Evolutionary conservation across 2,329 filamentous ascomycete species (phyloP).

Genomic region (Monosporascus cannonballus): DNA sequence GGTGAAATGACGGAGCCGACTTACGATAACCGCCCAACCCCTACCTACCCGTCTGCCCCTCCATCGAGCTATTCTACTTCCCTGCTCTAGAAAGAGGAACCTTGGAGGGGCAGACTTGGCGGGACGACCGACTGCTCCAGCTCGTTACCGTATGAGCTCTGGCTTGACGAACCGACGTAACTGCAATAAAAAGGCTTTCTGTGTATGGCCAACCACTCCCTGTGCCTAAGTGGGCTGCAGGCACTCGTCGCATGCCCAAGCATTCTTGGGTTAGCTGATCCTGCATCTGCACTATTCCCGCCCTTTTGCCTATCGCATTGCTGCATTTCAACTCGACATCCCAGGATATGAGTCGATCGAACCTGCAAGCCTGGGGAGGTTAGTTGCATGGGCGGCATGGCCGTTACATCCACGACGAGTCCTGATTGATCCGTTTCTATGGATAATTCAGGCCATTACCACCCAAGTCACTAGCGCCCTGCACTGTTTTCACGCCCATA

Average conservation of each 20-base stretch:
- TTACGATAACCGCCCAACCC: constrained; percentile 7
- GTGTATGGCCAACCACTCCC: constrained; percentile 5
- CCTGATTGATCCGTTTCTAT: constrained; percentile 3
- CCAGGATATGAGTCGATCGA: constrained; percentile 14
- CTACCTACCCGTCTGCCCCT: constrained; percentile 4
- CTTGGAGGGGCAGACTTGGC: constrained; percentile 12
- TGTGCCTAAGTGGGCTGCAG: constrained; percentile 12
- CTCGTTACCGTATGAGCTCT: background rate
- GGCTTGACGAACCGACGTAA: background rate
- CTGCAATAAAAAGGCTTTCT: constrained; percentile 5
- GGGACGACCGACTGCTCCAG: background rate
- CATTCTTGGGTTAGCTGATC: constrained; percentile 9
- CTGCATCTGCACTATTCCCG: constrained; percentile 15
- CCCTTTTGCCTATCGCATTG: constrained; percentile 14
- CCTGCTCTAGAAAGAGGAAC: constrained; percentile 1
- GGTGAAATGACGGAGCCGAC: constrained; percentile 16
- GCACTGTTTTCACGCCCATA: background rate
- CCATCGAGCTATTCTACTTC: constrained; percentile 6
- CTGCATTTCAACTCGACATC: constrained; percentile 19
- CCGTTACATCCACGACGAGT: constrained; percentile 1
- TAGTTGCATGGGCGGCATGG: constrained; percentile 6
- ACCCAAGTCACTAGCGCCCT: background rate
- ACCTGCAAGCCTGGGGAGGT: constrained; percentile 1
- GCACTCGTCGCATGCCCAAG: constrained; percentile 12
- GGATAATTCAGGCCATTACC: background rate